Conservation (phyloP, 495 filamentous ascomycete species). For the Aspergillus steynii region DNA sequence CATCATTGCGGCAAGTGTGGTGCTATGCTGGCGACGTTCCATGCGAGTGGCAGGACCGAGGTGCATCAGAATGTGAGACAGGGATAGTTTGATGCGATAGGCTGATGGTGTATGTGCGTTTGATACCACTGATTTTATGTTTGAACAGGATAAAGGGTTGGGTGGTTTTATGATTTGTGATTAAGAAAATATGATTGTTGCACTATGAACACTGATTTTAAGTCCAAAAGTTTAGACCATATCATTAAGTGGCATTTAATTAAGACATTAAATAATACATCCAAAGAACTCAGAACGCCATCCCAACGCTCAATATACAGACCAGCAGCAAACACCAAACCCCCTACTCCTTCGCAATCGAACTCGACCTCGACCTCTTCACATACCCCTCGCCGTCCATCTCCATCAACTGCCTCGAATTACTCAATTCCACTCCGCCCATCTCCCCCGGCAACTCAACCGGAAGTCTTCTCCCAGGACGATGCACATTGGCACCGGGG, state of each 20-base stretch:
- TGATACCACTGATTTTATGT: not conserved
- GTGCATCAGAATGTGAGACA: slow-evolving; percentile 34
- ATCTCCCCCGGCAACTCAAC: not conserved
- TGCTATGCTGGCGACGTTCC: slow-evolving; percentile 49
- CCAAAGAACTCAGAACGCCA: not conserved
- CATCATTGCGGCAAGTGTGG: slow-evolving; percentile 54
- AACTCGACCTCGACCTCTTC: not conserved
- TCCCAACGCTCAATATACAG: not conserved
- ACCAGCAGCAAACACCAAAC: not conserved
- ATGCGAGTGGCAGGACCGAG: slow-evolving; percentile 50
- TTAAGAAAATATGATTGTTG: too few species aligned
- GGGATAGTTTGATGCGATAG: not conserved
- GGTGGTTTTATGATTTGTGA: too few species aligned
- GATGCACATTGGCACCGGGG: not conserved
- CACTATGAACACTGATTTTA: not conserved
- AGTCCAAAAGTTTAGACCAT: not conserved
- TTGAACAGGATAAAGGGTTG: not conserved
- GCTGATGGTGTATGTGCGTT: not conserved
- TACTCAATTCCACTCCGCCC: slow-evolving; percentile 1
- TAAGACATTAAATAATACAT: not conserved
- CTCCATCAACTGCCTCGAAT: slow-evolving; percentile 4
- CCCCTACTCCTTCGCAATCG: not conserved
- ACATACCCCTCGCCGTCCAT: slow-evolving; percentile 1
- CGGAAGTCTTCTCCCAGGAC: not conserved
- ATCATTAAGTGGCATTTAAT: not conserved